Evolutionary conservation across 768 basidiomycete genomes (phyloP).

Genomic region (Mycena metata): DNA sequence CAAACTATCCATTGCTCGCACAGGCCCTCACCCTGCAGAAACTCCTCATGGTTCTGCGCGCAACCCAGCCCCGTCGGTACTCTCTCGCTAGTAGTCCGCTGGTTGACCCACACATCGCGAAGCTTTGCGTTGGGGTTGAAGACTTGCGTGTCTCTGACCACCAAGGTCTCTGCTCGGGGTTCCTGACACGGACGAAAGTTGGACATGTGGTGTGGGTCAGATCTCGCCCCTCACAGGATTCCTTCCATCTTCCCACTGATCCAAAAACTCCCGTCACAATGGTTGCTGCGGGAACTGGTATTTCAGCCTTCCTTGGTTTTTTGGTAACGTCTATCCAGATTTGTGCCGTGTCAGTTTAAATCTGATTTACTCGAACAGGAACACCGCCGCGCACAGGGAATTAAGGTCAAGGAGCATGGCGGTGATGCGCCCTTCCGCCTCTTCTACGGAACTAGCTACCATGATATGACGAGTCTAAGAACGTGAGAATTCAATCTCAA

Average conservation of each 20-base stretch:
- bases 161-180: conserved; percentile 31
- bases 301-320: conserved; percentile 33
- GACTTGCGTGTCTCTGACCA: conserved; percentile 25
- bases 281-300: conserved; percentile 32
- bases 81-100: conserved; percentile 34
- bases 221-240: conserved; percentile 15
- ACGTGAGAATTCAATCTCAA: background rate
- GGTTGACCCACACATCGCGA: conserved; percentile 12
- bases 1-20: conserved; percentile 23
- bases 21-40: conserved; percentile 25
- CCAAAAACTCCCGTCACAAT: conserved; percentile 28
- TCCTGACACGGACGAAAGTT: conserved; percentile 18
- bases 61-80: conserved; percentile 31
- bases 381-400: conserved; percentile 32
- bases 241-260: conserved; percentile 34
- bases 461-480: conserved; percentile 27
- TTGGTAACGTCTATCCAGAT: conserved; percentile 6
- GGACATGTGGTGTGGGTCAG: conserved; percentile 32
- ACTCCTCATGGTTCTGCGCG: conserved; percentile 26
- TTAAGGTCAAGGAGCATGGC: conserved; percentile 24
- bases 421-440: conserved; percentile 29
- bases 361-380: conserved; percentile 19
- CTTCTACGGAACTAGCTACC: conserved; percentile 32
- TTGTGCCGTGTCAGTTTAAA: no score
- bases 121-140: conserved; percentile 33